Percentiles rank a stretch among this genome's conserved stretches.
Conservation (phyloP, 768 basidiomycete species). For the Mrakia blollopis region DNA sequence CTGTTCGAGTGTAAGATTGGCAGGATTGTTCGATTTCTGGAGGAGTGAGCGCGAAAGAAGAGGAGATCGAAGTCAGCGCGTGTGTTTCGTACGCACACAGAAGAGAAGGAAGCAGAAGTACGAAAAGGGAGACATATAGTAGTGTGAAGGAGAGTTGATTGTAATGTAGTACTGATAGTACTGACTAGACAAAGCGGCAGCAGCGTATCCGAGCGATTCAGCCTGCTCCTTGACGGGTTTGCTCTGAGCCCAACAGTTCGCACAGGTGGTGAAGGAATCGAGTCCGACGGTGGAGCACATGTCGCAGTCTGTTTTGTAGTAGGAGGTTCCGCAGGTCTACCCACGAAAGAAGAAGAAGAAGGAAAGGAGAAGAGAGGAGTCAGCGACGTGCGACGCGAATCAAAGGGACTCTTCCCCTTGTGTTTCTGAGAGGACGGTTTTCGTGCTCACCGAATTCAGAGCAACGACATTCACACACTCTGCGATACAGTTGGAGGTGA, state of each 20-base stretch:
- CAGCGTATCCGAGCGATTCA: no score
- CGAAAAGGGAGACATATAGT: background rate
- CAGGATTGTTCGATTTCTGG: conserved; percentile 16
- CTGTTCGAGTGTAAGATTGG: conserved; percentile 23
- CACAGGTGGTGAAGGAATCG: background rate
- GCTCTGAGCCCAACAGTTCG: no score
- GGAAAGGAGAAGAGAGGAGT: background rate
- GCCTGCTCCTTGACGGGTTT: no score
- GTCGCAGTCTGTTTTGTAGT: background rate
- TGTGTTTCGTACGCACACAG: background rate
- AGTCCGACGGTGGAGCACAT: conserved; percentile 21
- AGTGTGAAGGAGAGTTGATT: no score
- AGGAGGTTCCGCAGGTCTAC: conserved; percentile 13
- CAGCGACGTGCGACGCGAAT: background rate
- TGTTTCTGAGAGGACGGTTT: no score
- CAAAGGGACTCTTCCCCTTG: no score
- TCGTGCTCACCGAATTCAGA: background rate
- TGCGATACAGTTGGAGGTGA: background rate
- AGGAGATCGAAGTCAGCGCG: background rate
- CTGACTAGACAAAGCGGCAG: no score
- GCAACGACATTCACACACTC: background rate
- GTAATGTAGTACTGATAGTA: no score
- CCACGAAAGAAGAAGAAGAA: background rate
- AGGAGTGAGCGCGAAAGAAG: background rate
- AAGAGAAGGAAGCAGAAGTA: background rate